A percentile compares a stretch with the other conserved stretches of the same genome.
These are phyloP conservation scores for Tillandsia leiboldiana DNA, from an alignment of 176 grass and related monocot species.

Conservation along the genomic window DNA sequence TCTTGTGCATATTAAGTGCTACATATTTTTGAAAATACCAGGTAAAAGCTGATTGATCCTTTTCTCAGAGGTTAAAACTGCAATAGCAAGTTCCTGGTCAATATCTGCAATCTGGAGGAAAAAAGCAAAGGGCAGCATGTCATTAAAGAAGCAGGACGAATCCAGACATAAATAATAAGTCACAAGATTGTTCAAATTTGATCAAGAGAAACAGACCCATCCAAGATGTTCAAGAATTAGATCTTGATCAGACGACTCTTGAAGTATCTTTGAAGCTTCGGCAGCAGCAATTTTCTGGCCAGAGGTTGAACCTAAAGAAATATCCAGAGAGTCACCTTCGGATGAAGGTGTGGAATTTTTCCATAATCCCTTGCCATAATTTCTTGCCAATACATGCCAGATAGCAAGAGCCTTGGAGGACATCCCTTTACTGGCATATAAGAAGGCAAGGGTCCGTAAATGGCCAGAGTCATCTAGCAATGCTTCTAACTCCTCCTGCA, in stretches of 20 bases:
- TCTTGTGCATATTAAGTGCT: background rate
- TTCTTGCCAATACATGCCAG: conserved; percentile 79
- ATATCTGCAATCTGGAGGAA: conserved; percentile 64
- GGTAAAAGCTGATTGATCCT: conserved; percentile 68
- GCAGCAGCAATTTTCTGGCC: conserved; percentile 51
- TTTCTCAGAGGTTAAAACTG: conserved; percentile 78
- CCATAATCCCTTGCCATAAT: conserved; percentile 65
- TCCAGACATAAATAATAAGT: background rate
- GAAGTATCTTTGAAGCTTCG: conserved; percentile 82
- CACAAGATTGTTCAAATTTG: background rate
- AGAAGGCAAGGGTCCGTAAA: conserved; percentile 82
- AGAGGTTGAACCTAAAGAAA: conserved; percentile 26
- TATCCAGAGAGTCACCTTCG: conserved; percentile 30
- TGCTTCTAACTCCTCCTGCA: conserved; percentile 89
- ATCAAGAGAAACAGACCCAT: conserved; percentile 61
- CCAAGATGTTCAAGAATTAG: conserved; percentile 91
- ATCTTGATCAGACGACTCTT: conserved; percentile 70
- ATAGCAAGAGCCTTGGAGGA: conserved; percentile 72
- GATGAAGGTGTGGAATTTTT: conserved; percentile 30
- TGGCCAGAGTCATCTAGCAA: conserved; percentile 85
- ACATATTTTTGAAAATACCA: conserved; percentile 36
- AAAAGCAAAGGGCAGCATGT: conserved; percentile 21
- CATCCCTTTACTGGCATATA: conserved; percentile 91
- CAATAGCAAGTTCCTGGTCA: conserved; percentile 65
- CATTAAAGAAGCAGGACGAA: conserved; percentile 18